Base-by-base conservation (phyloP, 441 rosid species). In the Dalechampia spathulata region DNA sequence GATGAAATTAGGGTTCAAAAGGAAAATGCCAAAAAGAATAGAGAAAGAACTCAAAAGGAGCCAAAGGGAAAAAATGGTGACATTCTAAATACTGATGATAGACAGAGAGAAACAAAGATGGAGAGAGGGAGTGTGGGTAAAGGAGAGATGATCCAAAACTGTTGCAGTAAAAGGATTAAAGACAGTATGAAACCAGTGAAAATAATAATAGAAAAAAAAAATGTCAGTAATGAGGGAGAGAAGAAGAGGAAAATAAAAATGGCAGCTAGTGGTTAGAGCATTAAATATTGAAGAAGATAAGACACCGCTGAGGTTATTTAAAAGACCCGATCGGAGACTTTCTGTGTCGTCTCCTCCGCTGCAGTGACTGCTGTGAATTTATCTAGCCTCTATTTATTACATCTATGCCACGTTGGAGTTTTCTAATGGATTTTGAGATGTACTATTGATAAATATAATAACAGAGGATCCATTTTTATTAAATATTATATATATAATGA, bases 201-300 rank as follows among this genome's bases (percentile, higher is more conserved):
- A 45, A 19, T 23, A 12, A 60, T 28, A 50, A 48, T 55, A 51
- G 34, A 30, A 30, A 30, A 30, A 30, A 3, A 8, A n/a, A n/a
- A n/a, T n/a, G n/a, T n/a, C n/a, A n/a, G n/a, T n/a, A 45, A 21
- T 25, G 41, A 4, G 7, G 41, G 14, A 13, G 19, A 26, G 62
- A 46, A 54, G 30, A n/a, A n/a, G n/a, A n/a, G n/a, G n/a, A n/a
- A n/a, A n/a, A n/a, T n/a, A 57, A 20, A 49, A 16, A 50, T 28
- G 61, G 48, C 17, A 57, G 19, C 23, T 7, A 9, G 44, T 17
- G 32, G 2, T 16, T 28, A 15, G 58, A 58, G 66, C 62, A 69
- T 55, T 61, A 54, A 70, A 63, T 55, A 45, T 56, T 39, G 60
- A 22, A 52, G 58, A 13, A 45, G 54, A 30, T 27, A 64, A 42